Conservation (phyloP, 331 rosid species). For the Malus hybrid region DNA sequence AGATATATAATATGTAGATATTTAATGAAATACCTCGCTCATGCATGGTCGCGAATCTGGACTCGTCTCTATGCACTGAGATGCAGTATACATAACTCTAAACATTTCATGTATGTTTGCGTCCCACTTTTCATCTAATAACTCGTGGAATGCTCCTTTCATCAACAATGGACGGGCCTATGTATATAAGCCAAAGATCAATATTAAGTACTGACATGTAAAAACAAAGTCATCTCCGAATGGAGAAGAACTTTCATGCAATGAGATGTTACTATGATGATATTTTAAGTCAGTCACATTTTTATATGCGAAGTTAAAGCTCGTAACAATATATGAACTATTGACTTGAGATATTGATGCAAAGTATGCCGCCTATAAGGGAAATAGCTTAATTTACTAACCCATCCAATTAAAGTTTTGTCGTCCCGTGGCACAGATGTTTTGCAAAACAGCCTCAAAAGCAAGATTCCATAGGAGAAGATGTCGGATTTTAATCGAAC, state of each 20-base stretch:
- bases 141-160: conserved; percentile 14
- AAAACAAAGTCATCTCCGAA: no score
- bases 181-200: no score
- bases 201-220: no score
- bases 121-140: conserved; percentile 9
- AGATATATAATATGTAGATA: no score
- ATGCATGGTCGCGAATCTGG: conserved; percentile 16
- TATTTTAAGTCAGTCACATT: no score
- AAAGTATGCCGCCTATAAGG: no score
- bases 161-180: conserved; percentile 20
- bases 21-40: conserved; percentile 3
- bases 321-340: no score
- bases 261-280: no score
- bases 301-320: no score
- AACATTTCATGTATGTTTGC: conserved; percentile 12
- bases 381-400: not conserved
- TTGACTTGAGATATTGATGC: no score
- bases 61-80: not conserved
- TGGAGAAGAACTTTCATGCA: no score
- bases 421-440: conserved; percentile 15
- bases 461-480: conserved; percentile 20
- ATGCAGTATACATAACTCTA: conserved; percentile 15
- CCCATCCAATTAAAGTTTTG: conserved; percentile 13
- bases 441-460: conserved; percentile 23
- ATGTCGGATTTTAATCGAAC: conserved; percentile 6